A percentile compares a stretch with the other conserved stretches of the same genome.
phyloP scores from a whole-genome alignment of 495 filamentous ascomycete species.

The Immersiella caudata region DNA sequence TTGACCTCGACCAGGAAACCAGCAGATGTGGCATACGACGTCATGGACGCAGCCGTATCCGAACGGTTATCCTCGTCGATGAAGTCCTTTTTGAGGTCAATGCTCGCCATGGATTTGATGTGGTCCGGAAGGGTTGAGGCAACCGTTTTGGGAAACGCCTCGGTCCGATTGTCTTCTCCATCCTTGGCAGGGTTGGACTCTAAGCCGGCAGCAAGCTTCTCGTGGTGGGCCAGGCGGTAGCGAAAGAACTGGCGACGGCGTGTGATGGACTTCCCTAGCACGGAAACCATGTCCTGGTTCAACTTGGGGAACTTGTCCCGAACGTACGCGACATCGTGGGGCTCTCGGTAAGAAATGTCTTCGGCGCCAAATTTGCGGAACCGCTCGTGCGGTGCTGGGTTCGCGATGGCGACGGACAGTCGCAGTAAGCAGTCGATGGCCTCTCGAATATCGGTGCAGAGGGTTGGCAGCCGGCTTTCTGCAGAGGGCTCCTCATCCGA shows the following conservation, averaged over 20 bases:
- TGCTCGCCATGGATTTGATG: background rate
- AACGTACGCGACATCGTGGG: conserved; percentile 1
- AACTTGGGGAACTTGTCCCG: conserved; percentile 2
- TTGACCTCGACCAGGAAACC: background rate
- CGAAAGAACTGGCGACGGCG: conserved; percentile 13
- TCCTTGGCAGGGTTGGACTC: background rate
- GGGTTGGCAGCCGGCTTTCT: background rate
- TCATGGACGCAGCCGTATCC: conserved; percentile 8
- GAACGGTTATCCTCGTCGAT: conserved; percentile 10
- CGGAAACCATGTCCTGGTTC: background rate
- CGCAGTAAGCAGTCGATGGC: conserved; percentile 12
- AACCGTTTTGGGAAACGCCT: conserved; percentile 5
- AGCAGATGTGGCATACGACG: conserved; percentile 9
- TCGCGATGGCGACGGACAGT: conserved; percentile 7
- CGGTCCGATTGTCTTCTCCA: background rate
- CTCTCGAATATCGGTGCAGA: background rate
- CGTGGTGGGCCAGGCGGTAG: conserved; percentile 2
- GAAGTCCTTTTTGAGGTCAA: background rate
- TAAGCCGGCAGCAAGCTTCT: conserved; percentile 8
- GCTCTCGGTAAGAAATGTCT: conserved; percentile 8
- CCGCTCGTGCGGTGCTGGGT: conserved; percentile 3
- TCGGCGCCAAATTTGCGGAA: conserved; percentile 6
- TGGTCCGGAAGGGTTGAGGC: conserved; percentile 4
- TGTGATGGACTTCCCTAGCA: conserved; percentile 7
- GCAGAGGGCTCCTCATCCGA: conserved; percentile 1